Evolutionary conservation across 257 asterid species (phyloP), one percentile per base, ranked within the genome.

Genomic region (Echium plantagineum): DNA sequence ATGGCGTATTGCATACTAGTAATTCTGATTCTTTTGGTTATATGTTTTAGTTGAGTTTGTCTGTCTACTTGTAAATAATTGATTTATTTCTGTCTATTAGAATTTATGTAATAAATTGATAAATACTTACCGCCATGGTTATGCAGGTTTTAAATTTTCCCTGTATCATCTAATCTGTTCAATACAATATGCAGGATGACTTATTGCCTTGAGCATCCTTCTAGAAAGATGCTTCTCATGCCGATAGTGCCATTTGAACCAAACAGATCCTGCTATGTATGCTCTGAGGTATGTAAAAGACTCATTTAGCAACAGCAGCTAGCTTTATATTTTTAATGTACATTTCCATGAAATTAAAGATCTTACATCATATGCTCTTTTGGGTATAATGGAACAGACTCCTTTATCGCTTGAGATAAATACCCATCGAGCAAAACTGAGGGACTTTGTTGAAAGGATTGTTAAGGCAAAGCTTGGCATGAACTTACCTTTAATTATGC

Each of bases 231-330:
- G 89, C 86, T 93, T 66, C 90, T 93, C 60, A 89, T 93, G 99
- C 97, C 99, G 7, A 83, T 89, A 19, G 89, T 83, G 70, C 99
- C 99, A 32, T 93, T 89, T 78, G 97, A 86, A 74, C 89, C 96
- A 57, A 93, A 86, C 66, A 81, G 81, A 63, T 80, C 83, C 8
- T 93, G 99, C 75, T 93, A 93, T 58, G 95, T 93, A 66, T 93
- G 99, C 76, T 86, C 97, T 5, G 95, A 93, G 95, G 99, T 93
- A 66, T 57, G 81, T 64, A 15, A 49, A 55, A 58, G 53, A 15
- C 5, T 49, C 4, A 21, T 30, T 63, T 20, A 65, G 42, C 19
- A 10, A 42, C 38, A 9, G n/a, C 52, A 46, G 10, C 20, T 24
- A 24, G 1, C 3, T 24, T 1, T 24, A 24, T 24, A 24, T 24